Percentiles rank a stretch among this genome's conserved stretches.
phyloP scores from a whole-genome alignment of 1,139 yeast species.

The Suhomyces bokatorum region DNA sequence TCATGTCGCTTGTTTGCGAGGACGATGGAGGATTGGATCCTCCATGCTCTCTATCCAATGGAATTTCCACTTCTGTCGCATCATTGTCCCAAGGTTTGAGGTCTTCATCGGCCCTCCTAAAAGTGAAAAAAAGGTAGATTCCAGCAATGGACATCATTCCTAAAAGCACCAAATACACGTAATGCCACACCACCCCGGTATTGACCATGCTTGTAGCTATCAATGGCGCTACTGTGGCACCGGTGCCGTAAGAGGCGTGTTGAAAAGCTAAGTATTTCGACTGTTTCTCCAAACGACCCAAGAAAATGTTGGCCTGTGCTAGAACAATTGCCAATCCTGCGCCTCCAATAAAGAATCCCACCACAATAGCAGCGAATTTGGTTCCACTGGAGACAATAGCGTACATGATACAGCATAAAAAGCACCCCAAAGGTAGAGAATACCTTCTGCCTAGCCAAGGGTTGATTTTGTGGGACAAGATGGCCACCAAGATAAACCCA shows the following conservation, averaged over 20 bases:
- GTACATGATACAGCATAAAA: constrained; percentile 37
- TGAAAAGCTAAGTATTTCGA: constrained; percentile 51
- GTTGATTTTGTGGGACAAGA: constrained; percentile 41
- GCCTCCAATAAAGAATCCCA: constrained; percentile 60
- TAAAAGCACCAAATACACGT: constrained; percentile 50
- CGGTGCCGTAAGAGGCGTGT: constrained; percentile 65
- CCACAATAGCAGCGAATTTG: constrained; percentile 42
- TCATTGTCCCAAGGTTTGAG: constrained; percentile 16
- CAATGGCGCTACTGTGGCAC: constrained; percentile 63
- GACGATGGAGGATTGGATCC: neutral
- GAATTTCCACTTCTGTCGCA: neutral
- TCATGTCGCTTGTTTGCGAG: constrained; percentile 9
- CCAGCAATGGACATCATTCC: constrained; percentile 35
- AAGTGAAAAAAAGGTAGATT: constrained; percentile 34
- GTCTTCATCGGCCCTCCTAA: constrained; percentile 41
- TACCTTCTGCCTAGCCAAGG: constrained; percentile 42
- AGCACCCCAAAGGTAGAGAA: constrained; percentile 38
- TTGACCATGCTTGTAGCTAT: constrained; percentile 55
- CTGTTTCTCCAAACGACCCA: constrained; percentile 50
- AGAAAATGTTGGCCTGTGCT: constrained; percentile 58
- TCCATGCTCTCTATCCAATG: neutral
- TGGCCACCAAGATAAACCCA: constrained; percentile 46
- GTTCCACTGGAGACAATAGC: constrained; percentile 41
- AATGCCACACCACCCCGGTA: constrained; percentile 53
- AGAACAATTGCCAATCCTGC: constrained; percentile 57